Percentiles rank a stretch among this genome's conserved stretches.
Evolutionary conservation across 1,284 basidiomycete species (phyloP).

Genomic region (Trichosporon sp.): DNA sequence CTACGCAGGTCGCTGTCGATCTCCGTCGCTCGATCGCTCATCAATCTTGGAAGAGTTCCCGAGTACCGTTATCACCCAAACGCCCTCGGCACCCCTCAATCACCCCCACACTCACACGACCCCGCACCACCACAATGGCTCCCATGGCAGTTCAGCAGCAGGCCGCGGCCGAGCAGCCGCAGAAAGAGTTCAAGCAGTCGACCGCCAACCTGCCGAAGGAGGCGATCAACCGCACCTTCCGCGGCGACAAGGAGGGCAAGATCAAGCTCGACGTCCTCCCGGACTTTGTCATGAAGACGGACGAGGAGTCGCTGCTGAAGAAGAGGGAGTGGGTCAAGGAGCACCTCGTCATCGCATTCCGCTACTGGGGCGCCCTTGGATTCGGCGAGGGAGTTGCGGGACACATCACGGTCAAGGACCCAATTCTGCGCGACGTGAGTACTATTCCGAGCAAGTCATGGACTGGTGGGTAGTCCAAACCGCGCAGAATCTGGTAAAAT

Average conservation of each 20-base stretch:
- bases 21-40: neutral
- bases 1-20: neutral
- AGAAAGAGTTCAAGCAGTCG: conserved; percentile 20
- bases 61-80: neutral
- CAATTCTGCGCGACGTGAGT: conserved; percentile 29
- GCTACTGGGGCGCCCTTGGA: conserved; percentile 54
- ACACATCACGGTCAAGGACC: conserved; percentile 62
- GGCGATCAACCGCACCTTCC: conserved; percentile 32
- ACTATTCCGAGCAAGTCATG: too few relatives aligned
- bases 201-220: conserved; percentile 25
- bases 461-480: too few relatives aligned
- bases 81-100: neutral
- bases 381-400: conserved; percentile 62
- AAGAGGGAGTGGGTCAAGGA: conserved; percentile 46
- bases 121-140: conserved; percentile 4
- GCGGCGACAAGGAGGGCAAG: conserved; percentile 37
- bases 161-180: neutral
- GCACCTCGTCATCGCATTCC: conserved; percentile 48
- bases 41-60: neutral
- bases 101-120: neutral
- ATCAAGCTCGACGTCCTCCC: conserved; percentile 29
- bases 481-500: too few relatives aligned
- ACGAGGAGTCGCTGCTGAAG: conserved; percentile 29
- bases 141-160: conserved; percentile 1
- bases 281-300: conserved; percentile 27